These are phyloP conservation scores for Cladosporium austrohemisphaericum DNA, from an alignment of 2,329 filamentous ascomycete species.

Conservation along the genomic window DNA sequence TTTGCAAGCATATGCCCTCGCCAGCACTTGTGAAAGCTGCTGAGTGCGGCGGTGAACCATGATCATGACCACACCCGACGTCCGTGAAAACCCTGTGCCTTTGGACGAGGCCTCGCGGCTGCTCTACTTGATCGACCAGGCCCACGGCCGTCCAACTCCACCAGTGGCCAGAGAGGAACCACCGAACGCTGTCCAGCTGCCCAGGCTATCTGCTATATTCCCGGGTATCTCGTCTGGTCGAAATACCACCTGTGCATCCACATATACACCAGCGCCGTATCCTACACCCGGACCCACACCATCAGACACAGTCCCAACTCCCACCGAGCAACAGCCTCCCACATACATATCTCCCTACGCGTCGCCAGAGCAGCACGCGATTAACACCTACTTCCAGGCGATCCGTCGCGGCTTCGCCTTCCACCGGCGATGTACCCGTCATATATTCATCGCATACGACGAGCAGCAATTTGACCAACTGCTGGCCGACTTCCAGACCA, in stretches of 20 bases:
- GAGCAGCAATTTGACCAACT: neutral
- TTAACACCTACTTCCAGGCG: constrained; percentile 3
- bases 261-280: too few relatives aligned
- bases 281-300: constrained; percentile 1
- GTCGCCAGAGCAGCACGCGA: constrained; percentile 1
- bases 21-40: too few relatives aligned
- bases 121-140: constrained; percentile 2
- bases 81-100: too few relatives aligned
- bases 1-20: too few relatives aligned
- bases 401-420: constrained; percentile 4
- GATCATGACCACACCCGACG: too few relatives aligned
- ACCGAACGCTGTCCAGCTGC: neutral
- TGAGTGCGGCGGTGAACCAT: too few relatives aligned
- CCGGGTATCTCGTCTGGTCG: constrained; percentile 1
- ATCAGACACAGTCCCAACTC: neutral
- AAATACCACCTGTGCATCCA: neutral
- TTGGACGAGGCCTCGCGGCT: neutral
- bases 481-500: neutral
- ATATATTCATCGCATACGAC: neutral
- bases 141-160: neutral
- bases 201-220: constrained; percentile 1
- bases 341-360: neutral
- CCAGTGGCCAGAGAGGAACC: neutral
- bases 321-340: neutral
- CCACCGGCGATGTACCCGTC: constrained; percentile 6